These are phyloP conservation scores for Botrytis cinerea DNA, from an alignment of 2,329 filamentous ascomycete species.

Conservation along the genomic window DNA sequence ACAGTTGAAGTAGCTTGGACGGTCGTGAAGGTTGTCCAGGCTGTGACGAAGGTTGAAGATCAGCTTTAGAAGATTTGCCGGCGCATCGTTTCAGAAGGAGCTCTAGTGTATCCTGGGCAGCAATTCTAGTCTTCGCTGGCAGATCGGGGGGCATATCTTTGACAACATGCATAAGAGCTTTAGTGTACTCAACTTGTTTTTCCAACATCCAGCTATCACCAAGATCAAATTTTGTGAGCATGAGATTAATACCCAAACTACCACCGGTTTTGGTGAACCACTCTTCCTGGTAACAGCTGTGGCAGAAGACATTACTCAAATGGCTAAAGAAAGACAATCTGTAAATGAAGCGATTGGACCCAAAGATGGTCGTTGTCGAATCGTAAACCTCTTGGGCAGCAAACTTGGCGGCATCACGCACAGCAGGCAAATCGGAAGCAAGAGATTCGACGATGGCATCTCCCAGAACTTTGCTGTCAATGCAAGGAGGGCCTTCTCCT, in stretches of 20 bases:
- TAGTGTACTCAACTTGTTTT: constrained; percentile 83
- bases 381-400: constrained; percentile 79
- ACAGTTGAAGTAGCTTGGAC: constrained; percentile 72
- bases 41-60: constrained; percentile 57
- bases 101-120: constrained; percentile 81
- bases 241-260: constrained; percentile 82
- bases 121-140: constrained; percentile 81
- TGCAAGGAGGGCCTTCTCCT: constrained; percentile 82
- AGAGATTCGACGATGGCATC: constrained; percentile 90
- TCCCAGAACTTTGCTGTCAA: constrained; percentile 84
- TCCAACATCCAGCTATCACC: constrained; percentile 80
- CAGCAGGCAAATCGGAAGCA: constrained; percentile 76
- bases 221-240: constrained; percentile 82
- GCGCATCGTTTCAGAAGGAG: constrained; percentile 77
- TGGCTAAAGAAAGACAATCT: constrained; percentile 83
- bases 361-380: constrained; percentile 76
- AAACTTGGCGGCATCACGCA: constrained; percentile 80
- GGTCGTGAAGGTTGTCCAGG: constrained; percentile 61
- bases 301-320: constrained; percentile 81
- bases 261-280: constrained; percentile 98
- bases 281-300: constrained; percentile 95
- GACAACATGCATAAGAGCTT: constrained; percentile 93
- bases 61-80: constrained; percentile 76
- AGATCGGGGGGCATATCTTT: constrained; percentile 97
- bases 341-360: constrained; percentile 68